phyloP scores from a whole-genome alignment of 2,329 filamentous ascomycete genomes.

The Colletotrichum costaricense region DNA sequence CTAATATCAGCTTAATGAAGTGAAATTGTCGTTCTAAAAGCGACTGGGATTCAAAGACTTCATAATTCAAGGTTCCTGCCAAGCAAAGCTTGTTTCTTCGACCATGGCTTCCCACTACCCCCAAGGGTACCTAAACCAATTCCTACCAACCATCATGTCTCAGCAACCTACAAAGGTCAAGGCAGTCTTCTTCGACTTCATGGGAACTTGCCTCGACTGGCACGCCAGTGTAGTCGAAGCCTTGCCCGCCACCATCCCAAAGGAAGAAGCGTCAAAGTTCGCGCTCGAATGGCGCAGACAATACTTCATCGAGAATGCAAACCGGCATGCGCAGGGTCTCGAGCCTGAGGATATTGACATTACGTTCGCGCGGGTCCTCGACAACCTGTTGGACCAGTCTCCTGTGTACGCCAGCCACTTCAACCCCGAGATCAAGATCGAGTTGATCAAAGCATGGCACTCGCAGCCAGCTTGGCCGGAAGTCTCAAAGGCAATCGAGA shows the following conservation, averaged over 20 bases:
- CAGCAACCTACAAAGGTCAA: conserved; percentile 43
- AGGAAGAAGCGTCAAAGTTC: conserved; percentile 48
- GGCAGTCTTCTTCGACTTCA: conserved; percentile 67
- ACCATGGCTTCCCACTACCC: not conserved
- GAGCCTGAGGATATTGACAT: conserved; percentile 62
- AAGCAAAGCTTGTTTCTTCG: not conserved
- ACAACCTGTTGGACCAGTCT: conserved; percentile 46
- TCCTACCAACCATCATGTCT: not conserved
- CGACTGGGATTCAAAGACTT: not conserved
- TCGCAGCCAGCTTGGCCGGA: conserved; percentile 63
- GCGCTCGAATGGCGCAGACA: conserved; percentile 62
- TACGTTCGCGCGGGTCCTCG: conserved; percentile 57
- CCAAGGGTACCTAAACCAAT: not conserved
- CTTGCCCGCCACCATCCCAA: conserved; percentile 47
- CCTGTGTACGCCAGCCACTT: conserved; percentile 8
- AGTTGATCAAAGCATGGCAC: conserved; percentile 57
- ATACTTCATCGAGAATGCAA: conserved; percentile 59
- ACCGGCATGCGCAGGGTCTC: conserved; percentile 47
- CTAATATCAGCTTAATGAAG: not conserved
- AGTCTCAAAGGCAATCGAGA: conserved; percentile 53
- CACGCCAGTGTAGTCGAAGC: conserved; percentile 52
- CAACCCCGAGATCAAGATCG: conserved; percentile 31
- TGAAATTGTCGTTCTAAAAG: not conserved
- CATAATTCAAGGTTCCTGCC: not conserved
- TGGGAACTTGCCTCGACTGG: conserved; percentile 70